Conservation (phyloP, 73 alveolate genomes). For the Strombidium stylifer region DNA sequence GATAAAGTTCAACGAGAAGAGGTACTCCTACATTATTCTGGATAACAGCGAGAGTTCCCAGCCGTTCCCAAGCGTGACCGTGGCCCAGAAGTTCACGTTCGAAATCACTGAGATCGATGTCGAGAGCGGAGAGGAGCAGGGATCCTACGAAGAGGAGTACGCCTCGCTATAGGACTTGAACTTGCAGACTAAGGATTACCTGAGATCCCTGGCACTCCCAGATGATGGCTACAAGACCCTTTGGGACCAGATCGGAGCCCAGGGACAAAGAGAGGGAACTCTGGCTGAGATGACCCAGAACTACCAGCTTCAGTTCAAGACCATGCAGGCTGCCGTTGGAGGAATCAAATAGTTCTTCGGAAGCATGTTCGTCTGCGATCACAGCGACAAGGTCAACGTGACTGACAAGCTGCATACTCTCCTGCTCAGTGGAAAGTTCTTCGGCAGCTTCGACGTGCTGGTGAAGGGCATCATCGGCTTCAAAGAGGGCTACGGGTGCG, state of each 20-base stretch:
- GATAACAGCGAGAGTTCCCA: background rate
- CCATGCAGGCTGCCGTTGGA: slow-evolving; percentile 38
- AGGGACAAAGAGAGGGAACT: slow-evolving; percentile 1
- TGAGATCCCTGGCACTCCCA: slow-evolving; percentile 18
- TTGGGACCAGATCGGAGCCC: slow-evolving; percentile 30
- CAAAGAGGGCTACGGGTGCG: slow-evolving; percentile 61
- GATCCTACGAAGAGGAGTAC: slow-evolving; percentile 55
- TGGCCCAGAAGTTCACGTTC: slow-evolving; percentile 13
- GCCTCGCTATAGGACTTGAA: slow-evolving; percentile 7
- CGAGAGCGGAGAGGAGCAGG: slow-evolving; percentile 51
- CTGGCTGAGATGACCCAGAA: slow-evolving; percentile 19
- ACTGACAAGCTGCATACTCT: slow-evolving; percentile 47
- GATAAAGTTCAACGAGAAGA: slow-evolving; percentile 19
- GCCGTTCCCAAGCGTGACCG: slow-evolving; percentile 28
- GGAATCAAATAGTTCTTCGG: slow-evolving; percentile 44
- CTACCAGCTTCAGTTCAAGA: slow-evolving; percentile 30
- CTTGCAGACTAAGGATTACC: slow-evolving; percentile 35
- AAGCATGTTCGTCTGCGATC: slow-evolving; percentile 40
- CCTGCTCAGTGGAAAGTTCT: slow-evolving; percentile 47
- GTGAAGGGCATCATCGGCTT: slow-evolving; percentile 58
- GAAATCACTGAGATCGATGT: slow-evolving; percentile 48
- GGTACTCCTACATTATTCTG: slow-evolving; percentile 21
- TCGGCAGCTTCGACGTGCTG: slow-evolving; percentile 12
- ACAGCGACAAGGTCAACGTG: slow-evolving; percentile 30
- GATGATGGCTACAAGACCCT: slow-evolving; percentile 4